Conservation (phyloP, 345 rosid genomes). For the Gynandropsis gynandra region DNA sequence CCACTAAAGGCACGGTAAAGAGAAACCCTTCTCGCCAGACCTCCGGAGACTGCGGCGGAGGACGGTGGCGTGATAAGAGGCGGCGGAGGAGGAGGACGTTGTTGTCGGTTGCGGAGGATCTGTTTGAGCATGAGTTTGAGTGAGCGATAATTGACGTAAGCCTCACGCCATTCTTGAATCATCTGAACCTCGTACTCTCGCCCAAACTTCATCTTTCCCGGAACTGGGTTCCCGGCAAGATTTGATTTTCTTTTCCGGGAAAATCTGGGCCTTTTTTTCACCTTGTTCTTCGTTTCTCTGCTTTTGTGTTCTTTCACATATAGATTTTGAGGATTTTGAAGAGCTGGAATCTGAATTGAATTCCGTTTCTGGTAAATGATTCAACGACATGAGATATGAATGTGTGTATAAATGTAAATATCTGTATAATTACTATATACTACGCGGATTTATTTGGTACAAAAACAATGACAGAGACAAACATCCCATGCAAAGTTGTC, state of each 20-base stretch:
- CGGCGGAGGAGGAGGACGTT: slow-evolving; percentile 1
- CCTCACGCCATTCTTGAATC: slow-evolving; percentile 85
- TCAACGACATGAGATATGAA: no score
- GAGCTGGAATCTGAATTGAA: no score
- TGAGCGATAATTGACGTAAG: slow-evolving; percentile 70
- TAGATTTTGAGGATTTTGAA: no score
- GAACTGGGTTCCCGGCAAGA: background rate
- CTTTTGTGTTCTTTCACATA: slow-evolving; percentile 13
- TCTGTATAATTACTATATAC: no score
- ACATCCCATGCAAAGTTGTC: no score
- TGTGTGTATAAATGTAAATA: no score
- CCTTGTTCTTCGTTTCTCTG: no score
- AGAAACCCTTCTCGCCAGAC: slow-evolving; percentile 22
- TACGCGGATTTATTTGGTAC: no score
- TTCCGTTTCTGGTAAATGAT: slow-evolving; percentile 12
- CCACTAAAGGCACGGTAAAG: slow-evolving; percentile 76
- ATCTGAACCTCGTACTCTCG: slow-evolving; percentile 61
- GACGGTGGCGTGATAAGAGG: background rate
- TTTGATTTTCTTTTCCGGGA: slow-evolving; percentile 1
- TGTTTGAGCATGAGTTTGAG: slow-evolving; percentile 53
- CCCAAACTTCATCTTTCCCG: slow-evolving; percentile 61
- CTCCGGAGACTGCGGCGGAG: background rate
- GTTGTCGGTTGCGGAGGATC: slow-evolving; percentile 22
- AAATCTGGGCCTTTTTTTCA: background rate
- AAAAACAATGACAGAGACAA: no score